Evolutionary conservation across 257 asterid genomes (phyloP).

Genomic region (Fraxinus pennsylvanica): DNA sequence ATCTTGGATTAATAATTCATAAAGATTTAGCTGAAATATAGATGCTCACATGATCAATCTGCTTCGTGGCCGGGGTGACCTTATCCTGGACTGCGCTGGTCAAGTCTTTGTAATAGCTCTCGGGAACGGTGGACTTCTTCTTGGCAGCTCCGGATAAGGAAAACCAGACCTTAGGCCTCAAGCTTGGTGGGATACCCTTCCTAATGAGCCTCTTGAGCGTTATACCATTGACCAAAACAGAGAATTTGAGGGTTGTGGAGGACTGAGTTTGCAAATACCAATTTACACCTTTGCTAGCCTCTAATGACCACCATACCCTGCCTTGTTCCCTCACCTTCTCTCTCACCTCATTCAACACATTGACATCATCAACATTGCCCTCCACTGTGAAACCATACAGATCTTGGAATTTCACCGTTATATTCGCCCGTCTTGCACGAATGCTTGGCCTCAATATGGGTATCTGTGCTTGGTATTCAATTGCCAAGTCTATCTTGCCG

Average conservation of each 20-base stretch:
- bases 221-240: conserved; percentile 76
- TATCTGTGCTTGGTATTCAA: conserved; percentile 69
- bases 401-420: conserved; percentile 93
- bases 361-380: conserved; percentile 98
- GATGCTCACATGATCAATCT: conserved; percentile 87
- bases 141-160: conserved; percentile 92
- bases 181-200: conserved; percentile 85
- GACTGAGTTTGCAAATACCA: conserved; percentile 75
- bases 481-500: conserved; percentile 62
- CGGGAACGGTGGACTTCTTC: conserved; percentile 97
- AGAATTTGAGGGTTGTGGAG: conserved; percentile 60
- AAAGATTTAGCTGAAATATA: background rate
- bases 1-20: background rate
- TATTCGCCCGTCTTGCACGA: conserved; percentile 84
- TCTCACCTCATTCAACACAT: conserved; percentile 93
- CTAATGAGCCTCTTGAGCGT: conserved; percentile 92
- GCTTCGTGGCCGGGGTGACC: conserved; percentile 90
- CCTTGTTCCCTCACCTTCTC: conserved; percentile 96
- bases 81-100: conserved; percentile 69
- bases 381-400: conserved; percentile 88
- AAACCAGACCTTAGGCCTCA: conserved; percentile 96
- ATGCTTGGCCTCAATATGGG: conserved; percentile 88
- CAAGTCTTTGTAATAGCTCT: conserved; percentile 81
- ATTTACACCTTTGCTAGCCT: conserved; percentile 82
- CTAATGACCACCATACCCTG: conserved; percentile 90